Evolutionary conservation across 306 rosid species (phyloP).

Genomic region (Castanopsis chinensis): DNA sequence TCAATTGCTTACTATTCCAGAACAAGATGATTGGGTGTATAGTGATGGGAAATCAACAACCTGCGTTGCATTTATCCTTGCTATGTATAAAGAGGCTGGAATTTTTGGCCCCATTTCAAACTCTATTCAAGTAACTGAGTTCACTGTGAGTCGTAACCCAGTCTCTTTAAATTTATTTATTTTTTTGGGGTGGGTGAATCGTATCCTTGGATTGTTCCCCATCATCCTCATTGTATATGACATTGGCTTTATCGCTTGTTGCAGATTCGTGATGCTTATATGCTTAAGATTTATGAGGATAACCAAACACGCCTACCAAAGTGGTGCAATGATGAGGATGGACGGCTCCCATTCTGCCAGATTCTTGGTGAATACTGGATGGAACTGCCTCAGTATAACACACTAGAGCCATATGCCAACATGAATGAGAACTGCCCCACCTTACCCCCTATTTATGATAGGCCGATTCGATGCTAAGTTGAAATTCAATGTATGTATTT

Average conservation of each 20-base stretch:
- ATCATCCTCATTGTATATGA: background rate
- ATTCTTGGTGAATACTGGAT: constrained; percentile 90
- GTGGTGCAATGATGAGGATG: constrained; percentile 75
- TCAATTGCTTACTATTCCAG: constrained; percentile 85
- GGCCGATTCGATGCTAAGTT: constrained; percentile 60
- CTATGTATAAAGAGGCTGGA: constrained; percentile 97
- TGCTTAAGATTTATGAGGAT: constrained; percentile 78
- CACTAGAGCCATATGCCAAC: constrained; percentile 73
- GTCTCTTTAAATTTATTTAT: background rate
- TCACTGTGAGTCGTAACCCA: constrained; percentile 60
- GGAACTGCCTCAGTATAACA: constrained; percentile 89
- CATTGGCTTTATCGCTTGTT: background rate
- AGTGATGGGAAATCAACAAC: constrained; percentile 97
- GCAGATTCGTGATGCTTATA: constrained; percentile 93
- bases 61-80: constrained; percentile 86
- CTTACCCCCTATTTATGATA: constrained; percentile 70
- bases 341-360: constrained; percentile 83
- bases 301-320: constrained; percentile 78
- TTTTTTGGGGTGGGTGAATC: background rate
- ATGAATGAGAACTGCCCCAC: constrained; percentile 97
- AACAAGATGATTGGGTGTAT: constrained; percentile 93
- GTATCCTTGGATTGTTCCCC: background rate
- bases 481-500: background rate
- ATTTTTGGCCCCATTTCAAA: constrained; percentile 65
- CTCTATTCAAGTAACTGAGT: constrained; percentile 91